Base-by-base conservation (phyloP, 768 basidiomycete species). In the Trametes cingulata region DNA sequence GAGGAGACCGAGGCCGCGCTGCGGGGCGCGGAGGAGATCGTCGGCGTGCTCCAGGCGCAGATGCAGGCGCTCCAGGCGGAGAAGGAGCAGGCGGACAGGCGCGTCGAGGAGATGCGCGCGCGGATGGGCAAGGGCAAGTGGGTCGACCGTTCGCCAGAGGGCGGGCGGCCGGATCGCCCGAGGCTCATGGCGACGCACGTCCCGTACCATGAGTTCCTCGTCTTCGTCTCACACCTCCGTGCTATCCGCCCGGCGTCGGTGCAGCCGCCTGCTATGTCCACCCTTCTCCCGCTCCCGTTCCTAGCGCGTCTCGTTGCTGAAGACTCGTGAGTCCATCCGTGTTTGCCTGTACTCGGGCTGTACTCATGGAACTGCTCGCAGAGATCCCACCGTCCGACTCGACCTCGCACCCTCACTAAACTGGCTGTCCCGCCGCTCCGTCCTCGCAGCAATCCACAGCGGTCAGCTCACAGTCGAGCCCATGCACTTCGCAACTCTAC, bases 321-420 rank as follows among this genome's bases (percentile, higher is more conserved):
- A 74, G 95, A 98, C 72, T 89, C 91, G 91, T 94, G 70, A 67
- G 91, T 87, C 13, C 14, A 5, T 29, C 14, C 19, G 1, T 4
- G 6, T 22, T 33, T 33, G 29, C 17, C 14, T 33, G 27, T 37
- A 20, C 29, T 24, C 20, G 35, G 24, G 20, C 39, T 15, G 25
- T 17, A 17, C 48, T 14, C 14, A 29, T 6, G 4, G 29, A 5
- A 10, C 29, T 20, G 2, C 39, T 53, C 59, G 4, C 71, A 93
- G 95, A 22, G 96, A 99, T 67, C 93, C 96, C 0, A 93, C 95
- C 0, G 78, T 97, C 29, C 87, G 97, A 9, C 82, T 99, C 17
- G 97, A 98, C 69, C 77, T 91, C n/a, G 95, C 97, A 0, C 93
- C 95, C 0, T 91, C 94, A 13, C 77, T 99, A 35, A 95, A 92